phyloP scores from a whole-genome alignment of 768 basidiomycete species.

The Chalciporus piperatus region DNA sequence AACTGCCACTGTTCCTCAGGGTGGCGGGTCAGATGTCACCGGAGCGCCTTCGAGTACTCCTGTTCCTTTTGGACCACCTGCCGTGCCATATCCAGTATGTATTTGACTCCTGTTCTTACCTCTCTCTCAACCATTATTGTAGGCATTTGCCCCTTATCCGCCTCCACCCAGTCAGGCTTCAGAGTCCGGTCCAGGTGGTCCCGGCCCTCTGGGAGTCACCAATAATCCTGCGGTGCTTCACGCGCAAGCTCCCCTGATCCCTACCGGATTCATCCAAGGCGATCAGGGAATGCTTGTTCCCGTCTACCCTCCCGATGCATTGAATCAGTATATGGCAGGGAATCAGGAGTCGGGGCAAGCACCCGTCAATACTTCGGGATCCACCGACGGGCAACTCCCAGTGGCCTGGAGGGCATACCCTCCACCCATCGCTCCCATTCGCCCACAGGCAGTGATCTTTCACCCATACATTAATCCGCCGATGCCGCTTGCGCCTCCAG shows the following conservation, averaged over 20 bases:
- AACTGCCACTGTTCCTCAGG: constrained; percentile 24
- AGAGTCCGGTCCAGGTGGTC: constrained; percentile 25
- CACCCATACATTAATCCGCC: constrained; percentile 30
- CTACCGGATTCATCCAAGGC: constrained; percentile 69
- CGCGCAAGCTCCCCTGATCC: constrained; percentile 54
- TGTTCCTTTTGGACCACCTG: constrained; percentile 38
- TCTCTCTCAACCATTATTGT: constrained; percentile 9
- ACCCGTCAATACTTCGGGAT: constrained; percentile 14
- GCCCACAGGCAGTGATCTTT: constrained; percentile 30
- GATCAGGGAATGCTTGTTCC: constrained; percentile 72
- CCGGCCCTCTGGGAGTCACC: constrained; percentile 16
- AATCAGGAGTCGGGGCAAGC: constrained; percentile 29
- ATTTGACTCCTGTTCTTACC: not conserved
- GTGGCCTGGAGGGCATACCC: constrained; percentile 35
- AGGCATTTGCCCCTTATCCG: constrained; percentile 54
- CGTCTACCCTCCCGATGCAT: constrained; percentile 66
- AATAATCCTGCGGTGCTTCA: constrained; percentile 16
- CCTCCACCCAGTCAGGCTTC: constrained; percentile 32
- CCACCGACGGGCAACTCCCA: constrained; percentile 30
- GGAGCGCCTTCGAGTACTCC: constrained; percentile 30
- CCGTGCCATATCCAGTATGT: constrained; percentile 48
- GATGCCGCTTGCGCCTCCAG: constrained; percentile 15
- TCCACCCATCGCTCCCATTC: constrained; percentile 27
- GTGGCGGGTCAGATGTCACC: constrained; percentile 39
- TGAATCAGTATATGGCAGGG: constrained; percentile 65